Base-by-base conservation (phyloP, 225 moss, liverwort and hornwort species). In the Ulota crispa region DNA sequence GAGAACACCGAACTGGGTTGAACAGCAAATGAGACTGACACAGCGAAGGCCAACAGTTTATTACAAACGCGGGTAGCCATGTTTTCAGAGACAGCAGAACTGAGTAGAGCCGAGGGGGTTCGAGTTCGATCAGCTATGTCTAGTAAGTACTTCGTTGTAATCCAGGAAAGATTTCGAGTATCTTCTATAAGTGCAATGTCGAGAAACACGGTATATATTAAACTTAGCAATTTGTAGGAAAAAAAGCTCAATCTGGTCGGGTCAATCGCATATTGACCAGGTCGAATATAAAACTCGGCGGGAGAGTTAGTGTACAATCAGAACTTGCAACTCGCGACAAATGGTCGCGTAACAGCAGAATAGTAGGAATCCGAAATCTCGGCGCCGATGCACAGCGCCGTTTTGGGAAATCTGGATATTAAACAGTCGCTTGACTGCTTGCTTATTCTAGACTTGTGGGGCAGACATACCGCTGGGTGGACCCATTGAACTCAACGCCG, bases 361-460 rank as follows among this genome's bases (percentile, higher is more conserved):
- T 66, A 21, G 42, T 47, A 31, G 73, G 68, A 43, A 80, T 62
- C 59, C 43, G n/a, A n/a, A n/a, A n/a, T n/a, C n/a, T n/a, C n/a
- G n/a, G n/a, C 87, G 87, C 80, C 76, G 83, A 80, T 71, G 8
- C 31, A 82, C 55, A 74, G 55, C 78, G 78, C 82, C 75, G 69
- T 70, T 70, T 55, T 45, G 9, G 69, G 47, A 65, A 23, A 13
- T 2, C 47, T 64, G 47, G 47, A n/a, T 61, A 41, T 59, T 3
- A 31, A 86, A 26, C 73, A 73, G 85, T 39, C 0, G 0, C 14
- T 57, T 23, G 21, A 41, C 68, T 65, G 43, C 47, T 56, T 39
- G 24, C 78, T 73, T 32, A 60, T 15, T 53, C 39, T 52, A 39
- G 73, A 0, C 20, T 31, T 10, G 39, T 9, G 36, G 34, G 37